phyloP scores from a whole-genome alignment of 2,329 filamentous ascomycete species.

The Diaporthe nobilis region DNA sequence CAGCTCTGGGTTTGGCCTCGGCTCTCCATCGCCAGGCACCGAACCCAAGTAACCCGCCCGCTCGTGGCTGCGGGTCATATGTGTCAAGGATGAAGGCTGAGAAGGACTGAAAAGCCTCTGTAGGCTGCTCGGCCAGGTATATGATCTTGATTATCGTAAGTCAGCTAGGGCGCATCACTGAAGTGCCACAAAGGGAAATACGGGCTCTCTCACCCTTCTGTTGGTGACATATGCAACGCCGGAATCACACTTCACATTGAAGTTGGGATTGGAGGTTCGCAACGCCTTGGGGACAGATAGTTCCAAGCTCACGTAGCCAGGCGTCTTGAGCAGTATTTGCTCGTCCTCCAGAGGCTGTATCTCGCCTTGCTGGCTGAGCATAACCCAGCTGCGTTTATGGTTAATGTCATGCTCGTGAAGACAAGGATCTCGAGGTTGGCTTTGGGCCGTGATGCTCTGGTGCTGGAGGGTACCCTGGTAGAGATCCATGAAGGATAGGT shows the following conservation, averaged over 20 bases:
- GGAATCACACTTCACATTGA: conserved; percentile 79
- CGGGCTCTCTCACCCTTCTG: conserved; percentile 77
- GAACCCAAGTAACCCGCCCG: conserved; percentile 79
- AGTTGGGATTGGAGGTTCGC: conserved; percentile 69
- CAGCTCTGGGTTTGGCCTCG: conserved; percentile 82
- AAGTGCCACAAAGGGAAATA: conserved; percentile 31
- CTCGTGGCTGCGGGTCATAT: conserved; percentile 86
- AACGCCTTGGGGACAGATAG: conserved; percentile 79
- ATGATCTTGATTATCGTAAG: conserved; percentile 73
- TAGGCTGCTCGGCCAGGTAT: conserved; percentile 83
- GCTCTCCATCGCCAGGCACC: conserved; percentile 93
- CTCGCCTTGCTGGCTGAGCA: conserved; percentile 81
- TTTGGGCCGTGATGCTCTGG: conserved; percentile 57
- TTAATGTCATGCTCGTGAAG: conserved; percentile 62
- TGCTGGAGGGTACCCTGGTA: conserved; percentile 39
- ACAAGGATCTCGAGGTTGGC: conserved; percentile 58
- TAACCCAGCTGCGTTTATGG: conserved; percentile 82
- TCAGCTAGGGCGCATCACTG: background rate
- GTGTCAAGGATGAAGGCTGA: conserved; percentile 89
- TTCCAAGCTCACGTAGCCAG: conserved; percentile 82
- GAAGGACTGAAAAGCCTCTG: conserved; percentile 84
- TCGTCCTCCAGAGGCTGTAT: conserved; percentile 91
- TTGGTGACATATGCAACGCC: conserved; percentile 88
- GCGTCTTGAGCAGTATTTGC: conserved; percentile 83
- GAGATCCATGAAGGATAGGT: conserved; percentile 32